phyloP scores from a whole-genome alignment of 495 filamentous ascomycete genomes.

The Aspergillus conjunctus region DNA sequence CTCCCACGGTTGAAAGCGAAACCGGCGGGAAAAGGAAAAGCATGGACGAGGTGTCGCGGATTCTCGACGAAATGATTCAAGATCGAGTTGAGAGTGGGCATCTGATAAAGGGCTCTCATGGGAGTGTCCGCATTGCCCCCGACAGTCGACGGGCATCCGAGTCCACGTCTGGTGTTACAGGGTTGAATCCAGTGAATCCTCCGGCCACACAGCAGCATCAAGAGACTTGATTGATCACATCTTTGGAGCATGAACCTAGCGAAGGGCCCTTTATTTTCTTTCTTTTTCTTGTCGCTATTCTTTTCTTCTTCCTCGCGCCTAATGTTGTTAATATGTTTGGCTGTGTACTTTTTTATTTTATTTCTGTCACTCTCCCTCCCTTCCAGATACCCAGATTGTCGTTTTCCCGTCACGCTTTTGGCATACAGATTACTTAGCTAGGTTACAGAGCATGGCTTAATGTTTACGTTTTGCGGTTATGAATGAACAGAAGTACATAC shows the following conservation, averaged over 20 bases:
- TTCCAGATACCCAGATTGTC: conserved; percentile 31
- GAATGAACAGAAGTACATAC: background rate
- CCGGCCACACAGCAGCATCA: background rate
- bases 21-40: conserved; percentile 62
- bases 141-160: conserved; percentile 42
- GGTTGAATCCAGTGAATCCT: conserved; percentile 24
- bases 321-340: conserved; percentile 15
- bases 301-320: background rate
- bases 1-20: conserved; percentile 31
- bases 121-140: conserved; percentile 52
- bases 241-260: too few relatives aligned
- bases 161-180: conserved; percentile 31
- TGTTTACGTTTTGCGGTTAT: conserved; percentile 11
- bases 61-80: conserved; percentile 94
- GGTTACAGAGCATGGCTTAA: background rate
- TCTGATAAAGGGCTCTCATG: conserved; percentile 59
- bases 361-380: conserved; percentile 15
- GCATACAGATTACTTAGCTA: conserved; percentile 13
- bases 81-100: conserved; percentile 74
- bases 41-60: conserved; percentile 84
- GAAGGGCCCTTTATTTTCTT: background rate
- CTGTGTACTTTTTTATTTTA: conserved; percentile 19
- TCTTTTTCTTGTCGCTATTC: background rate
- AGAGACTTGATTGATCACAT: too few relatives aligned
- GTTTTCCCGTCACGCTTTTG: conserved; percentile 21